phyloP scores from a whole-genome alignment of 306 rosid species.

The Alnus glutinosa region DNA sequence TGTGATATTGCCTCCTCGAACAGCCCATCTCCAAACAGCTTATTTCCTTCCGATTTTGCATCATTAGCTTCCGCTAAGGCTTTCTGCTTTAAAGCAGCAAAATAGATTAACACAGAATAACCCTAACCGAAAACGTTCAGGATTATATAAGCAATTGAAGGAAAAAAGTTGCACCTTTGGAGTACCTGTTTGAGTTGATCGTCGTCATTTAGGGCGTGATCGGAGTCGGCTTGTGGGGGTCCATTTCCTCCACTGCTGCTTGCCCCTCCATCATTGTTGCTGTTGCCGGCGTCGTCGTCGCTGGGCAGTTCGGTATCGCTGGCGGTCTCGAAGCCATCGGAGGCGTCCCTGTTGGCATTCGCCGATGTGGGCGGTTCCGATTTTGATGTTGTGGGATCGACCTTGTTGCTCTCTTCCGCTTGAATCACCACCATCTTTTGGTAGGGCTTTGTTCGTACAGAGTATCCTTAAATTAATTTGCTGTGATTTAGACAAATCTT shows the following conservation, averaged over 20 bases:
- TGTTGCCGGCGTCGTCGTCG: constrained; percentile 25
- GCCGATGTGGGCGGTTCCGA: constrained; percentile 7
- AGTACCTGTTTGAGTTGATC: constrained; percentile 27
- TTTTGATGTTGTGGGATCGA: constrained; percentile 15
- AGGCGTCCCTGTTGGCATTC: constrained; percentile 19
- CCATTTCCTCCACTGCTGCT: not conserved
- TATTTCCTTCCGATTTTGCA: constrained; percentile 78
- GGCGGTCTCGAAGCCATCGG: constrained; percentile 64
- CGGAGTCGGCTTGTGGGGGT: not conserved
- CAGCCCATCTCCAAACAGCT: constrained; percentile 57
- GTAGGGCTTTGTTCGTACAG: not conserved
- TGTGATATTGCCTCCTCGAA: constrained; percentile 74
- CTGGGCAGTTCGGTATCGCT: constrained; percentile 54
- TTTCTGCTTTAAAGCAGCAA: constrained; percentile 45
- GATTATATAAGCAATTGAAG: not conserved
- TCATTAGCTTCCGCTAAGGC: constrained; percentile 71
- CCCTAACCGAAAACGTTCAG: too few species aligned
- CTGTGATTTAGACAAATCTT: not conserved
- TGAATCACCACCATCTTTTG: constrained; percentile 25
- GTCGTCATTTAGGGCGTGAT: constrained; percentile 22
- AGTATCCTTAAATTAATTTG: too few species aligned
- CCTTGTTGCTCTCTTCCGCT: constrained; percentile 22
- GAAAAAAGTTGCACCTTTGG: not conserved
- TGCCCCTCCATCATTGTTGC: constrained; percentile 4
- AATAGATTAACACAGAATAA: not conserved